A percentile compares a stretch with the other conserved stretches of the same genome.
phyloP scores from a whole-genome alignment of 441 rosid species.

The Adansonia gregorii region DNA sequence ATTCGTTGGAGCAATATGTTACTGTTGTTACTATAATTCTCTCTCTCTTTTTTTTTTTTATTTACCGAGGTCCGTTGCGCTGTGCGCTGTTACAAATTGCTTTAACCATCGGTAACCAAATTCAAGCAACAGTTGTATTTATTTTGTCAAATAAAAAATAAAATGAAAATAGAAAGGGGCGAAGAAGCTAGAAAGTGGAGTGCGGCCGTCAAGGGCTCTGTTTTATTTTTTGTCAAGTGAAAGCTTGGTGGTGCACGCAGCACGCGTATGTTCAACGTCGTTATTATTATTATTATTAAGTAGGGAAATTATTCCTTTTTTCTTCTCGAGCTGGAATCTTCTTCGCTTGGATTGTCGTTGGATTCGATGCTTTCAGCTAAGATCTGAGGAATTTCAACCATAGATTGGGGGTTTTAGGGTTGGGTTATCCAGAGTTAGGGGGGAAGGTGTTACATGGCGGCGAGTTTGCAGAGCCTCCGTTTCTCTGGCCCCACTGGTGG shows the following conservation, averaged over 20 bases:
- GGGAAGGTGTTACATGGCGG: constrained; percentile 42
- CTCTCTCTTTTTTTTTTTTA: background rate
- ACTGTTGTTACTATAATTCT: too few species aligned
- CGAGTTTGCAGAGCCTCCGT: constrained; percentile 75
- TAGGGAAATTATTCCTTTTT: background rate
- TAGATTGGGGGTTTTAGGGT: constrained; percentile 20
- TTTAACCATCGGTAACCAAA: background rate
- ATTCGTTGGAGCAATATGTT: too few species aligned
- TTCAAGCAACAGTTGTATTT: background rate
- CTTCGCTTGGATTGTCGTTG: background rate
- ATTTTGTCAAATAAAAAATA: background rate
- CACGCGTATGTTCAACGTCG: background rate
- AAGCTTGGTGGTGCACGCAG: background rate
- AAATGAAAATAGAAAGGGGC: background rate
- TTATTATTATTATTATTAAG: background rate
- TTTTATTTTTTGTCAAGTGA: background rate
- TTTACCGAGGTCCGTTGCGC: background rate
- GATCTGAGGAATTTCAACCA: constrained; percentile 1
- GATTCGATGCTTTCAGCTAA: constrained; percentile 1
- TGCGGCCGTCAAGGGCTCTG: constrained; percentile 9
- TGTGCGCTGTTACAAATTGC: background rate
- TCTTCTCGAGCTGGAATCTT: background rate
- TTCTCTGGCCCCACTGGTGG: constrained; percentile 64
- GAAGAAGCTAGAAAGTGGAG: background rate
- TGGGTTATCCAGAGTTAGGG: background rate